Evolutionary conservation across 2,329 filamentous ascomycete genomes (phyloP), one percentile per base, ranked within the genome.

Genomic region (Chrysosporium keratinophilum): DNA sequence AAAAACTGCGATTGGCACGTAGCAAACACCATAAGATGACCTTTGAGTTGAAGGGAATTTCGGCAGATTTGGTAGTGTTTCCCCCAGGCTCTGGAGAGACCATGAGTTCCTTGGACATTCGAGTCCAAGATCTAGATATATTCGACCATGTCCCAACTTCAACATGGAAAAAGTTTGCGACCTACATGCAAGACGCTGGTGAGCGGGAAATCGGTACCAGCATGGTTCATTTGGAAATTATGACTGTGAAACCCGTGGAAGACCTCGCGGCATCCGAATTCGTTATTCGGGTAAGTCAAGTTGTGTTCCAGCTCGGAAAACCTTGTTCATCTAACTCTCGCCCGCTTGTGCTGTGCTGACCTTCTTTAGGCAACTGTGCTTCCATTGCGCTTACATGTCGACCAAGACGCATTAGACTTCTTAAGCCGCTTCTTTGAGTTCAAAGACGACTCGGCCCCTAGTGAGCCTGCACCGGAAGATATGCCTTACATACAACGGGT

Each of bases 371-470:
- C 81, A 12, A 85, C 82, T 0, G 69, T 98, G 15, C 76, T 97
- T 31, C 93, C 93, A 1, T 74, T 98, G 28, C 82, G 93, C 42
- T 76, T 98, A 1, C 93, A 98, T 66, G 90, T 98, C 34, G 93
- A 98, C 64, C 93, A 98, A 69, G 93, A 98, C 69, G 91, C 93
- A 0, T 78, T 98, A 3, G 93, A 98, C 66, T 98, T 98, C 66
- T 87, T 98, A 65, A 95, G 87, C 1, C 83, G 93, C 1, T 98
- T 98, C 74, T 98, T 98, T 63, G 90, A 95, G 63, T 98, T 98
- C 76, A 94, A 95, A 64, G 89, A 96, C 61, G 86, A 90, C 40
- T 73, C 73, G 1, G 64, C 63, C 0, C 37, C 57, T 5, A 31
- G 49, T 15, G 73, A 73, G 1, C 76, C 81, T 31, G 71, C 74